A percentile compares a stretch with the other conserved stretches of the same genome.
Conservation (phyloP, 1,139 yeast genomes). For the Casaregolazyma lundiana region DNA sequence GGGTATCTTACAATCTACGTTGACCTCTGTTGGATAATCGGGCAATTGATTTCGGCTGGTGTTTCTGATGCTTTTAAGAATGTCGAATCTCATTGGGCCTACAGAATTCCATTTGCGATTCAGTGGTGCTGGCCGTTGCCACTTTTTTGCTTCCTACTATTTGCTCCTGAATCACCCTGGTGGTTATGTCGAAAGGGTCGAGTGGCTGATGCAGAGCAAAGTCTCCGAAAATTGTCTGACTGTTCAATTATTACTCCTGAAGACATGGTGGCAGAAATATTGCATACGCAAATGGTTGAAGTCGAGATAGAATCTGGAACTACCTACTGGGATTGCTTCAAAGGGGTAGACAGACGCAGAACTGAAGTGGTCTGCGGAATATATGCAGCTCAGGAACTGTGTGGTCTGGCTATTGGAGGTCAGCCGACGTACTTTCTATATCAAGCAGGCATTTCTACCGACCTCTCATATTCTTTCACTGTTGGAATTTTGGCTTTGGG, state of each 20-base stretch:
- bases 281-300: conserved; percentile 44
- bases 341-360: conserved; percentile 46
- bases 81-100: conserved; percentile 32
- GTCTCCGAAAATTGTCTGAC: conserved; percentile 18
- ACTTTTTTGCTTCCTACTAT: conserved; percentile 42
- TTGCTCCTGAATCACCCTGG: conserved; percentile 54
- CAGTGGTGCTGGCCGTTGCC: conserved; percentile 66
- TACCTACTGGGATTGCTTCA: conserved; percentile 45
- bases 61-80: conserved; percentile 36
- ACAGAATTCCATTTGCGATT: conserved; percentile 46
- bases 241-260: conserved; percentile 23
- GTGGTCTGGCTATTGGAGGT: conserved; percentile 34
- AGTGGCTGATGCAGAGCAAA: conserved; percentile 35
- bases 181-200: conserved; percentile 42
- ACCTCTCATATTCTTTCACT: conserved; percentile 22
- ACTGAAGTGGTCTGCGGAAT: conserved; percentile 46
- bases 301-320: conserved; percentile 32
- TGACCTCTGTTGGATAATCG: conserved; percentile 43
- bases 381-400: conserved; percentile 45
- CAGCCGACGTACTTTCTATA: conserved; percentile 17
- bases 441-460: conserved; percentile 18
- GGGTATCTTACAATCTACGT: conserved; percentile 41
- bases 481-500: conserved; percentile 50
- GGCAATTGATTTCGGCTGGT: conserved; percentile 41
- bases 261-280: conserved; percentile 37